Evolutionary conservation across 1,139 yeast genomes (phyloP), one percentile per base, ranked within the genome.

Genomic region (Yamadazyma epiphylla): DNA sequence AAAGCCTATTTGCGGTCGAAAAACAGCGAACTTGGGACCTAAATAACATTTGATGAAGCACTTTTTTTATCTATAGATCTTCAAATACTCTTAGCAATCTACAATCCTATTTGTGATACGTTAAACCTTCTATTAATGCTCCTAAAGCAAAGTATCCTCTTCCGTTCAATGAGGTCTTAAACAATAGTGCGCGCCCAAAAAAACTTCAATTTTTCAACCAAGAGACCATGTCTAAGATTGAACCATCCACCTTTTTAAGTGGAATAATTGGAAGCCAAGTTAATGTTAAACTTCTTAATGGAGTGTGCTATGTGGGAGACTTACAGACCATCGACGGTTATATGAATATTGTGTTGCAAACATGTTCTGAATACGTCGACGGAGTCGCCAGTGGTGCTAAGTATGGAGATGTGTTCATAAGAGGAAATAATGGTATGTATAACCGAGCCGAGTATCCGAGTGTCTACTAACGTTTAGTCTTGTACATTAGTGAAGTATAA

Each of bases 281-380:
- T 22, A 66, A 79, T 28, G 96, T 94, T 17, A 87, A 85, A 54
- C 74, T 89, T 35, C 79, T 81, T 53, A 85, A 94, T 24, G 97
- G 96, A 10, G 78, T 89, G 37, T 86, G 85, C 41, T 91, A 88
- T 57, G 47, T 54, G 39, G 86, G 87, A 11, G 72, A 65, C 37
- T 70, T 91, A 36, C 94, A 86, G 46, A 85, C 96, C 28, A 89
- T 91, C 34, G 99, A 91, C 53, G 97, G 98, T 11, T 94, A 80
- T 60, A 89, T 91, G 96, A 94, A 94, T 58, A 82, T 91, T 33
- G 95, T 91, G 4, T 69, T 91, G 46, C 88, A 83, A 36, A 73
- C 79, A 32, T 79, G 95, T 4, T 69, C 74, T 30, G 97, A 91
- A 53, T 63, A 64, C 28, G 74, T 76, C 16, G 73, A 74, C 31